Percentiles rank a stretch among this genome's conserved stretches.
Evolutionary conservation across 345 rosid genomes (phyloP).

Genomic region (Xanthoceras sorbifolium): DNA sequence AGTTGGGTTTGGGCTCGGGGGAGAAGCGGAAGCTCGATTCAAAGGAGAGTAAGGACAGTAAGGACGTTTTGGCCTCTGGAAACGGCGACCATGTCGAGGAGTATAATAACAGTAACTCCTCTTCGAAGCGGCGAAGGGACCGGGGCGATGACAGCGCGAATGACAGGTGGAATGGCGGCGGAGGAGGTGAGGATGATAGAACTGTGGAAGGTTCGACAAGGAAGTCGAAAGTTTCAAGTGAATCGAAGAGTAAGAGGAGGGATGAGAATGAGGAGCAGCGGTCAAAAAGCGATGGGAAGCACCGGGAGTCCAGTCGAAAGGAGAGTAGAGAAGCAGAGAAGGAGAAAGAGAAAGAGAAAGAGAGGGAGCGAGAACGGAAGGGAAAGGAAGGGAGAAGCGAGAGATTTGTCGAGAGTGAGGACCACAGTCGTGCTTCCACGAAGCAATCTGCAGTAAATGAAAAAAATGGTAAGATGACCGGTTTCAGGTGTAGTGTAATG

Average conservation of each 20-base stretch:
- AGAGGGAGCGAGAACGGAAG: conserved; percentile 51
- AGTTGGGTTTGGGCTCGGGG: conserved; percentile 38
- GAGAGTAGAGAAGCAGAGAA: conserved; percentile 52
- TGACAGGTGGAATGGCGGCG: conserved; percentile 84
- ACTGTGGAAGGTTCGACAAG: conserved; percentile 38
- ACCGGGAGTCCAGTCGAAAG: conserved; percentile 62
- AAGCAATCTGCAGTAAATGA: conserved; percentile 43
- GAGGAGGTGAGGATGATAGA: conserved; percentile 56
- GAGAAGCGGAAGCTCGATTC: conserved; percentile 72
- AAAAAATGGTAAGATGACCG: conserved; percentile 66
- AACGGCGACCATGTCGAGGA: conserved; percentile 73
- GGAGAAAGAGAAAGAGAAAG: conserved; percentile 35
- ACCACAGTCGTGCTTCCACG: conserved; percentile 27
- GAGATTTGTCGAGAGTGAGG: conserved; percentile 47
- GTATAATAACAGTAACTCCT: conserved; percentile 39
- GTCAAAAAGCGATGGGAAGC: conserved; percentile 65
- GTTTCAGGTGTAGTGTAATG: not conserved
- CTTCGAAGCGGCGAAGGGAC: conserved; percentile 65
- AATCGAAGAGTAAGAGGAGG: conserved; percentile 65
- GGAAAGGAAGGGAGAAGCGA: conserved; percentile 62
- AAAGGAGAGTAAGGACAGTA: conserved; percentile 52
- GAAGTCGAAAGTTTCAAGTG: conserved; percentile 61
- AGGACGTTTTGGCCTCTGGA: conserved; percentile 47
- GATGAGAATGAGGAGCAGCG: conserved; percentile 48
- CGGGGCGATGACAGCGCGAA: conserved; percentile 50